Evolutionary conservation across 768 basidiomycete genomes (phyloP).

Genomic region (Leccinum truebloodii): DNA sequence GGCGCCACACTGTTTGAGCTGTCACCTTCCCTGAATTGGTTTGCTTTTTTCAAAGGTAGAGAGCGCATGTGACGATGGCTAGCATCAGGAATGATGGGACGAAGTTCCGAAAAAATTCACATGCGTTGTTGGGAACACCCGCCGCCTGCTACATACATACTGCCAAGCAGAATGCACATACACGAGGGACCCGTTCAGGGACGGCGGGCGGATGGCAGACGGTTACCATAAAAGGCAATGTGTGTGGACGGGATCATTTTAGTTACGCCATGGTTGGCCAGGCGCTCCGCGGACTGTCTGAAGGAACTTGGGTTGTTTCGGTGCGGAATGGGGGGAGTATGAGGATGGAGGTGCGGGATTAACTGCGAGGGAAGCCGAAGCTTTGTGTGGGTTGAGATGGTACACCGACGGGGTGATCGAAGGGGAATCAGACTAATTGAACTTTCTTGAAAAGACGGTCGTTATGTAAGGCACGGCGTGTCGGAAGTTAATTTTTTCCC

Average conservation of each 20-base stretch:
- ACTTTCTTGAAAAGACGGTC: background rate
- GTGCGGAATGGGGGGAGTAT: background rate
- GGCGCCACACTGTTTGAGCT: background rate
- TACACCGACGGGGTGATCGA: slow-evolving; percentile 3
- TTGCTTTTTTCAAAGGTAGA: background rate
- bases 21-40: background rate
- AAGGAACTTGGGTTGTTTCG: background rate
- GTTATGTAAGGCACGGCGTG: slow-evolving; percentile 24
- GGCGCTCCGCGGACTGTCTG: slow-evolving; percentile 23
- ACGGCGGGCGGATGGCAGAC: slow-evolving; percentile 15
- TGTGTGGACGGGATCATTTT: slow-evolving; percentile 13
- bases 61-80: background rate
- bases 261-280: background rate
- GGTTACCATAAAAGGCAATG: slow-evolving; percentile 13
- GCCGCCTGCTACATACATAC: background rate
- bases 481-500: slow-evolving; percentile 23
- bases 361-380: slow-evolving; percentile 14
- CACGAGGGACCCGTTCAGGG: slow-evolving; percentile 28
- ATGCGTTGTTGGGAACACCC: slow-evolving; percentile 22
- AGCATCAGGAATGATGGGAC: background rate
- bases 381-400: background rate
- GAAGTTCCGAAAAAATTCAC: background rate
- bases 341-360: background rate
- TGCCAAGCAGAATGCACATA: slow-evolving; percentile 1
- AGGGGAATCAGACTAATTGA: slow-evolving; percentile 1